Percentiles rank a stretch among this genome's conserved stretches.
phyloP scores from a whole-genome alignment of 208 protist genomes.

The Porcisia hertigi region DNA sequence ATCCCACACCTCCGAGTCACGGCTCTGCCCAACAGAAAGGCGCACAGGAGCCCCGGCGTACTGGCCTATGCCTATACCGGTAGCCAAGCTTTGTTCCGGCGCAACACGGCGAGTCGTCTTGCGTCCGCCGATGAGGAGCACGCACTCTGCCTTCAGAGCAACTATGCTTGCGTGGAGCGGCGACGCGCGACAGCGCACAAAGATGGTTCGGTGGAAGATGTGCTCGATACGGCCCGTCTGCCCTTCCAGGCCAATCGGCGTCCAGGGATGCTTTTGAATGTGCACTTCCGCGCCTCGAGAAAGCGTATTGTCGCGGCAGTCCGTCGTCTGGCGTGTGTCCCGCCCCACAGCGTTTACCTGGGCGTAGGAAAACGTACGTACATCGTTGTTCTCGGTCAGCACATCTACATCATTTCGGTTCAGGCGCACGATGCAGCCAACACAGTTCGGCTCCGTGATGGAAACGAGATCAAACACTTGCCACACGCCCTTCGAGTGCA shows the following conservation, averaged over 20 bases:
- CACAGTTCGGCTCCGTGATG: constrained; percentile 57
- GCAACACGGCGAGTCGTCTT: constrained; percentile 55
- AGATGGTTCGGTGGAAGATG: constrained; percentile 80
- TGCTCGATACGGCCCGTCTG: constrained; percentile 85
- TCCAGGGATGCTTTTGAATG: constrained; percentile 58
- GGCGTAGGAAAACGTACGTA: constrained; percentile 62
- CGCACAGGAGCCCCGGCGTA: constrained; percentile 48
- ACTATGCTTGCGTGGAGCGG: constrained; percentile 77
- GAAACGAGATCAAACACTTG: constrained; percentile 86
- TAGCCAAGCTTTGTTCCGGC: constrained; percentile 2
- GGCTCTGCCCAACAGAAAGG: constrained; percentile 31
- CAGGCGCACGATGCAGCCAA: constrained; percentile 79
- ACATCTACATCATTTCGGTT: constrained; percentile 73
- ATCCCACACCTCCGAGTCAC: constrained; percentile 35
- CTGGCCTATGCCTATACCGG: neutral
- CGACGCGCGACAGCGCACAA: constrained; percentile 72
- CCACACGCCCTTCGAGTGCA: constrained; percentile 72
- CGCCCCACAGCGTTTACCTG: constrained; percentile 67
- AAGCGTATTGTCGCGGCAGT: constrained; percentile 76
- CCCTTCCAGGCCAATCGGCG: constrained; percentile 67
- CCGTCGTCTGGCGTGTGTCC: constrained; percentile 60
- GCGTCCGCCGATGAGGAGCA: constrained; percentile 70
- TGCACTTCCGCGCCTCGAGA: constrained; percentile 73
- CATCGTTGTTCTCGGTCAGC: constrained; percentile 81
- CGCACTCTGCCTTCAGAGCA: constrained; percentile 61